These are phyloP conservation scores for Nothophytophthora sp. DNA, from an alignment of 352 stramenopile genomes.

Conservation along the genomic window DNA sequence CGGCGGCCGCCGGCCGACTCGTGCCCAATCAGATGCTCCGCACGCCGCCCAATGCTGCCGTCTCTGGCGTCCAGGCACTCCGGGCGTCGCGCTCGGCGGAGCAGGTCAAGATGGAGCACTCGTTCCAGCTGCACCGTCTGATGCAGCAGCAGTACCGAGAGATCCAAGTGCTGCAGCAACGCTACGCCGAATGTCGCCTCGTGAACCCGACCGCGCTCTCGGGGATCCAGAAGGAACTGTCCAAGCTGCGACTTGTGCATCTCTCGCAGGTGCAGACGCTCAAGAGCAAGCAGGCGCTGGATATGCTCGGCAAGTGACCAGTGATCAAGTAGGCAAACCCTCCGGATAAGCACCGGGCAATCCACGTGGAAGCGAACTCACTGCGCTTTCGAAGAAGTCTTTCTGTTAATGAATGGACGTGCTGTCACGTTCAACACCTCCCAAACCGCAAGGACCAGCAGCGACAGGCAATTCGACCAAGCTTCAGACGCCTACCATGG, in stretches of 20 bases:
- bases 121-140: constrained; percentile 82
- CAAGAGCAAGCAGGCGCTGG: constrained; percentile 83
- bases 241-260: constrained; percentile 83
- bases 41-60: constrained; percentile 12
- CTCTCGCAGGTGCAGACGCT: constrained; percentile 85
- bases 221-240: constrained; percentile 83
- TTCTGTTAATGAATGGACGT: too few species aligned
- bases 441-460: background rate
- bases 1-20: constrained; percentile 17
- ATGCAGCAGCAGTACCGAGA: constrained; percentile 90
- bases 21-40: constrained; percentile 28
- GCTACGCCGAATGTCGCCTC: constrained; percentile 77
- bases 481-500: too few species aligned
- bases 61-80: constrained; percentile 3
- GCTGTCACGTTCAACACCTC: constrained; percentile 1
- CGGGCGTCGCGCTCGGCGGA: constrained; percentile 37
- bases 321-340: too few species aligned
- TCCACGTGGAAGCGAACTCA: too few species aligned
- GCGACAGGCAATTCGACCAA: too few species aligned
- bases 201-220: constrained; percentile 73
- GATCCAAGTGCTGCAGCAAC: constrained; percentile 85
- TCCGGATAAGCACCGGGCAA: too few species aligned
- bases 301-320: constrained; percentile 66
- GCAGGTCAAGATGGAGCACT: constrained; percentile 86
- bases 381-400: too few species aligned